These are phyloP conservation scores for Ceratobasidium sp. DNA, from an alignment of 1,284 basidiomycete species.

Conservation along the genomic window DNA sequence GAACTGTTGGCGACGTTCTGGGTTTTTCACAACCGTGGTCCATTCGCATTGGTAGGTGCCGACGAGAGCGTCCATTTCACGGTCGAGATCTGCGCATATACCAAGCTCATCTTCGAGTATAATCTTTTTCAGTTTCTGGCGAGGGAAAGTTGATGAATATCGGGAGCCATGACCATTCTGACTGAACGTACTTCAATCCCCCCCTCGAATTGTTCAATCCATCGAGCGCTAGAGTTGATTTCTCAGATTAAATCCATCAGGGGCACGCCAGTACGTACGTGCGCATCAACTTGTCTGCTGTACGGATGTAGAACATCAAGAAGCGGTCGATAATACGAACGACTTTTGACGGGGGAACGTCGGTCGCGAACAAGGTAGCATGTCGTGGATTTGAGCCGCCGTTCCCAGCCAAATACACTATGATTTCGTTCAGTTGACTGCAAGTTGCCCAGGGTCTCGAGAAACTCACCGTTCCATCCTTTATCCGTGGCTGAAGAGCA, in stretches of 20 bases:
- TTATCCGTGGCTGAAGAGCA: conserved; percentile 75
- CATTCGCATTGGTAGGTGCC: conserved; percentile 77
- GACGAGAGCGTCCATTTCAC: conserved; percentile 72
- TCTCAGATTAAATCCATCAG: too few relatives aligned
- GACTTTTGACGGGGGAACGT: conserved; percentile 69
- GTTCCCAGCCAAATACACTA: conserved; percentile 77
- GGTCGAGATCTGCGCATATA: conserved; percentile 74
- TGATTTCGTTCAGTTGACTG: conserved; percentile 37
- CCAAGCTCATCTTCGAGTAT: conserved; percentile 78
- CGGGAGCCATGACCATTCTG: too few relatives aligned
- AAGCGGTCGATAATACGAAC: conserved; percentile 73
- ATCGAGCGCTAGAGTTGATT: conserved; percentile 60
- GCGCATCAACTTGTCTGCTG: conserved; percentile 65
- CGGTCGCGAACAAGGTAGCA: conserved; percentile 59
- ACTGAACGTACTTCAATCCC: conserved; percentile 62
- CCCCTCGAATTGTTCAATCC: conserved; percentile 76
- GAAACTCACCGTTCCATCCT: conserved; percentile 70
- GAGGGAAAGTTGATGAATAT: too few relatives aligned
- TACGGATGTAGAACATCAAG: conserved; percentile 75
- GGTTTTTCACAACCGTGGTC: conserved; percentile 68
- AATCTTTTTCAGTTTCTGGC: conserved; percentile 66
- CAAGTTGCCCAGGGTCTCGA: neutral
- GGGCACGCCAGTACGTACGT: too few relatives aligned
- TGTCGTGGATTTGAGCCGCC: conserved; percentile 73
- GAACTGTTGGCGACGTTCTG: conserved; percentile 63